phyloP scores from a whole-genome alignment of 2,329 filamentous ascomycete species.

The Acarospora socialis region DNA sequence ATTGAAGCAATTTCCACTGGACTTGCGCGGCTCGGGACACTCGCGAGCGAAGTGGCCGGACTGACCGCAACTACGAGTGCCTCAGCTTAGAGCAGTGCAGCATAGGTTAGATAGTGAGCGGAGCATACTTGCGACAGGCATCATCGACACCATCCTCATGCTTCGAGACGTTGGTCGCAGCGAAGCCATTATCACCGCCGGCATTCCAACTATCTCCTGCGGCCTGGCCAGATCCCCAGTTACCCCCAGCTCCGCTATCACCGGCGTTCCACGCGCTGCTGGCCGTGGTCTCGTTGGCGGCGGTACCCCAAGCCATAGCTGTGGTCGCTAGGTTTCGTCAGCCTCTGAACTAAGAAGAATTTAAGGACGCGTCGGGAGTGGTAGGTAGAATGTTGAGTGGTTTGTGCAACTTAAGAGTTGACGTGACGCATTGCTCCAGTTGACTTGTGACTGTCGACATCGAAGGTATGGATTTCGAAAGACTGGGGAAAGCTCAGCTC shows the following conservation, averaged over 20 bases:
- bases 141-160: conserved; percentile 6
- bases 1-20: conserved; percentile 30
- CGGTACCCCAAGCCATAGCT: not conserved
- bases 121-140: conserved; percentile 14
- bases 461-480: too few species aligned
- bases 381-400: too few species aligned
- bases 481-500: too few species aligned
- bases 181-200: not conserved
- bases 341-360: too few species aligned
- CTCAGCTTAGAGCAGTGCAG: not conserved
- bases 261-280: not conserved
- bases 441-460: too few species aligned
- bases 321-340: too few species aligned
- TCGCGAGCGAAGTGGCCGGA: conserved; percentile 22
- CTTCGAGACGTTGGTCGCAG: not conserved
- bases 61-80: conserved; percentile 12
- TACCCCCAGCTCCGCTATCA: not conserved
- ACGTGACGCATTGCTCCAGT: too few species aligned
- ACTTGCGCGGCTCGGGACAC: conserved; percentile 29
- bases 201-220: conserved; percentile 1
- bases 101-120: conserved; percentile 9
- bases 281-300: not conserved
- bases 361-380: too few species aligned
- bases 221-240: conserved; percentile 3
- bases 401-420: too few species aligned